Evolutionary conservation across 805 yeast species (phyloP).

Genomic region (Myxozyma lipomycoides): DNA sequence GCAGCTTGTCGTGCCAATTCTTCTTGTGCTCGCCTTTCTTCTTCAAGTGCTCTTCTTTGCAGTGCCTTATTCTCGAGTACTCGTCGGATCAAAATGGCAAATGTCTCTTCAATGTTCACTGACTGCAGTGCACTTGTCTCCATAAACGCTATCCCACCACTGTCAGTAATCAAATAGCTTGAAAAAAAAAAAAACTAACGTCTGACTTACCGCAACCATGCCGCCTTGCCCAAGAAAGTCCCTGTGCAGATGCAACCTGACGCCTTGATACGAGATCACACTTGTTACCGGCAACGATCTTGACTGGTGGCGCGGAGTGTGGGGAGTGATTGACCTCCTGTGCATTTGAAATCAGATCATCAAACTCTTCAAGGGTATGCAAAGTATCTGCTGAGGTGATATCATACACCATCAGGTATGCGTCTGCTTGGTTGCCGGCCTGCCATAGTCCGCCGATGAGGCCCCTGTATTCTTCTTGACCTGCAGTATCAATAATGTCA

Average conservation of each 20-base stretch:
- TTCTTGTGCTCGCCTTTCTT: slow-evolving; percentile 11
- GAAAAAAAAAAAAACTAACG: background rate
- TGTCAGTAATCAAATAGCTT: background rate
- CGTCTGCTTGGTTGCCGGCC: slow-evolving; percentile 34
- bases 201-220: slow-evolving; percentile 39
- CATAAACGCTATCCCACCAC: slow-evolving; percentile 55
- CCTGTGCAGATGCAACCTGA: slow-evolving; percentile 53
- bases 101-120: slow-evolving; percentile 76
- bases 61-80: slow-evolving; percentile 11
- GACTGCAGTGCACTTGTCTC: slow-evolving; percentile 88
- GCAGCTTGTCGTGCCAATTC: slow-evolving; percentile 11
- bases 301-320: slow-evolving; percentile 50
- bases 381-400: slow-evolving; percentile 34
- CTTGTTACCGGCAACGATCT: slow-evolving; percentile 66
- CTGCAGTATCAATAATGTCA: slow-evolving; percentile 72
- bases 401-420: slow-evolving; percentile 37
- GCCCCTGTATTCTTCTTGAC: slow-evolving; percentile 73
- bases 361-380: slow-evolving; percentile 35
- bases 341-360: slow-evolving; percentile 52
- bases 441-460: slow-evolving; percentile 38
- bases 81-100: slow-evolving; percentile 56
- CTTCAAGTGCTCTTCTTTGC: slow-evolving; percentile 7
- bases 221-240: slow-evolving; percentile 52
- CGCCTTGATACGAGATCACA: slow-evolving; percentile 57
- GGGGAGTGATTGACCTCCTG: slow-evolving; percentile 56